Evolutionary conservation across 140 eudicot genomes (phyloP), one percentile per base, ranked within the genome.

Genomic region (Flaveria floridana): DNA sequence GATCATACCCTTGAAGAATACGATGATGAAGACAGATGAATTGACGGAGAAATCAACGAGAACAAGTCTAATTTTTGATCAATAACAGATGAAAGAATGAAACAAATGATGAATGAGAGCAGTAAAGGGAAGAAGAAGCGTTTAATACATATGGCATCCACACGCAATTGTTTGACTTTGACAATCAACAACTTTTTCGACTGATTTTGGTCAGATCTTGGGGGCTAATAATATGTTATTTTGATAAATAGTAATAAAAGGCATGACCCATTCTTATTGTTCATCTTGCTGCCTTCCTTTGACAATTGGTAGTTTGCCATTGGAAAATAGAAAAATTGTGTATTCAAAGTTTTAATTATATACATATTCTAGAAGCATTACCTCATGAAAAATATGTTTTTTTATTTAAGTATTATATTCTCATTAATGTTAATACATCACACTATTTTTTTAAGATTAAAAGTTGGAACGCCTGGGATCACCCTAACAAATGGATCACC

Each of bases 141-240:
- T 50, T 75, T 56, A 34, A 70, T 39, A 59, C 26, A 44, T 73
- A 76, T 70, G 84, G 47, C 4, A 3, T 61, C 66, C 70, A 76
- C 78, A 82, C 77, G 76, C 66, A 69, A n/a, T 55, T 42, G 62
- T 48, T 75, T 75, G 79, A 75, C 65, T 70, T 47, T 71, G 82
- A 71, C 70, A 56, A 66, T 53, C 68, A 52, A 52, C 12, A 39
- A 44, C 51, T 39, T 3, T 70, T 63, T 56, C 47, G 11, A 71
- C 9, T 7, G 12, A 37, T 46, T 28, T 61, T 39, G 76, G 80
- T 74, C 80, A 74, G 68, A 68, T 55, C 2, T 4, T 15, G 50
- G 52, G 44, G 56, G 76, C 70, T 78, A 66, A 70, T 28, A 28
- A 44, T 25, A 48, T 59, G 20, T 20, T 16, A 19, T 10, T 44